These are phyloP conservation scores for Vitis vinifera DNA, from an alignment of 164 flowering plant genomes.

Conservation along the genomic window DNA sequence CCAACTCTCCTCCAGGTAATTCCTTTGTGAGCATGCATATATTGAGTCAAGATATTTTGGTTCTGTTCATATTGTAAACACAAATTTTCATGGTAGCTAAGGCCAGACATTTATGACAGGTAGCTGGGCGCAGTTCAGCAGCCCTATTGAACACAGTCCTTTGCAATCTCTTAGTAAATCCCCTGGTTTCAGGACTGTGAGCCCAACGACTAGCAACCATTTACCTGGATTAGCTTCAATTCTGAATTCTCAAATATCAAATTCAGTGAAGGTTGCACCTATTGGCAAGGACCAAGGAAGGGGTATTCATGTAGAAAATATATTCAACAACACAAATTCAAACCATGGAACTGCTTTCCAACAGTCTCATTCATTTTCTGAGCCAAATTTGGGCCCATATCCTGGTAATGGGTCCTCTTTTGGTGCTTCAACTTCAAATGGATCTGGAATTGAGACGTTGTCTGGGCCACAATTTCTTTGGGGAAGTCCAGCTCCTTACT, in stretches of 20 bases:
- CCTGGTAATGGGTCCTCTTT: slow-evolving; percentile 54
- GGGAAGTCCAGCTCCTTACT: slow-evolving; percentile 73
- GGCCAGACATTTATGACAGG: slow-evolving; percentile 42
- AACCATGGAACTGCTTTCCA: slow-evolving; percentile 38
- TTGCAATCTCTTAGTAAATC: slow-evolving; percentile 56
- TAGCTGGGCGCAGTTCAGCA: slow-evolving; percentile 67
- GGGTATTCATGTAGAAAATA: slow-evolving; percentile 42
- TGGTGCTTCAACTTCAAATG: slow-evolving; percentile 57
- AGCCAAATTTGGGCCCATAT: slow-evolving; percentile 43
- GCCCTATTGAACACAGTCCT: slow-evolving; percentile 63
- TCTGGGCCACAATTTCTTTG: slow-evolving; percentile 91
- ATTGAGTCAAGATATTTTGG: not conserved
- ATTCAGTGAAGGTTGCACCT: slow-evolving; percentile 62
- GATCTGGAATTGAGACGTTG: slow-evolving; percentile 62
- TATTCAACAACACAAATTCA: slow-evolving; percentile 34
- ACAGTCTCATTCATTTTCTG: slow-evolving; percentile 71
- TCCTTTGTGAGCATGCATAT: slow-evolving; percentile 1
- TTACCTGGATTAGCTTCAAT: slow-evolving; percentile 75
- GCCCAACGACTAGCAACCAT: slow-evolving; percentile 55
- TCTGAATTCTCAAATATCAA: slow-evolving; percentile 56
- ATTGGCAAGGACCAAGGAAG: slow-evolving; percentile 69
- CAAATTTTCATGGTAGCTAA: slow-evolving; percentile 7
- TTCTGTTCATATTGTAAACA: not conserved
- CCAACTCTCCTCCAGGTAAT: slow-evolving; percentile 85
- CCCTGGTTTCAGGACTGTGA: slow-evolving; percentile 51